phyloP scores from a whole-genome alignment of 345 rosid genomes.

The Cardamine chenopodiifolia region DNA sequence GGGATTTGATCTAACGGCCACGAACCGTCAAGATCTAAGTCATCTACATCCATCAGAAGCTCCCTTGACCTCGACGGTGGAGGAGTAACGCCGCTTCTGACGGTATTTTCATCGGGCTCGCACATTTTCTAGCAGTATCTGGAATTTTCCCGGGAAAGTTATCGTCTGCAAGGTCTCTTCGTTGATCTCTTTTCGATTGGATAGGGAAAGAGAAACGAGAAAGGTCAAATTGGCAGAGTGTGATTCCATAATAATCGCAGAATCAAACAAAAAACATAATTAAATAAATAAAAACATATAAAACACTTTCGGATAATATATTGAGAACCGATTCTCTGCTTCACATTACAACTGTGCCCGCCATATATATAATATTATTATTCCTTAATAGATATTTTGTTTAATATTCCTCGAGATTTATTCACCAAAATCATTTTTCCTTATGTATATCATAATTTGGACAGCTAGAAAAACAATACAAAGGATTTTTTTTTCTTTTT shows the following conservation, averaged over 20 bases:
- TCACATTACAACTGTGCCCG: slow-evolving; percentile 43
- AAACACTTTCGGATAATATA: slow-evolving; percentile 39
- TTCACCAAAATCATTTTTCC: slow-evolving; percentile 15
- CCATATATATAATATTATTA: slow-evolving; percentile 3
- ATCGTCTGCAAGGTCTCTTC: slow-evolving; percentile 23
- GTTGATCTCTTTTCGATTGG: slow-evolving; percentile 30
- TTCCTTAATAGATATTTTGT: slow-evolving; percentile 2
- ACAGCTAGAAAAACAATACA: not conserved
- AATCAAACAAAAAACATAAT: slow-evolving; percentile 32
- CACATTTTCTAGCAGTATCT: slow-evolving; percentile 49
- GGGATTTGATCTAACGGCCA: slow-evolving; percentile 84
- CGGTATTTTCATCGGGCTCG: slow-evolving; percentile 51
- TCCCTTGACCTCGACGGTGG: slow-evolving; percentile 49
- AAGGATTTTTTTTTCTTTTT: too few species aligned
- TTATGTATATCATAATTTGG: not conserved
- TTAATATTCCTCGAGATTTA: slow-evolving; percentile 32
- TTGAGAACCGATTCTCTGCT: slow-evolving; percentile 45
- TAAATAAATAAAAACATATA: not conserved
- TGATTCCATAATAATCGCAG: slow-evolving; percentile 44
- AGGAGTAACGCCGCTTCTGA: slow-evolving; percentile 35
- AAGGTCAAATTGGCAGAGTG: slow-evolving; percentile 42
- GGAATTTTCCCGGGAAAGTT: slow-evolving; percentile 38
- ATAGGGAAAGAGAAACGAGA: slow-evolving; percentile 29
- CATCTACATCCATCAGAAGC: slow-evolving; percentile 62
- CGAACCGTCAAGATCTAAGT: slow-evolving; percentile 64